Evolutionary conservation across 164 flowering plant species (phyloP).

Genomic region (Tetracentron sinense): DNA sequence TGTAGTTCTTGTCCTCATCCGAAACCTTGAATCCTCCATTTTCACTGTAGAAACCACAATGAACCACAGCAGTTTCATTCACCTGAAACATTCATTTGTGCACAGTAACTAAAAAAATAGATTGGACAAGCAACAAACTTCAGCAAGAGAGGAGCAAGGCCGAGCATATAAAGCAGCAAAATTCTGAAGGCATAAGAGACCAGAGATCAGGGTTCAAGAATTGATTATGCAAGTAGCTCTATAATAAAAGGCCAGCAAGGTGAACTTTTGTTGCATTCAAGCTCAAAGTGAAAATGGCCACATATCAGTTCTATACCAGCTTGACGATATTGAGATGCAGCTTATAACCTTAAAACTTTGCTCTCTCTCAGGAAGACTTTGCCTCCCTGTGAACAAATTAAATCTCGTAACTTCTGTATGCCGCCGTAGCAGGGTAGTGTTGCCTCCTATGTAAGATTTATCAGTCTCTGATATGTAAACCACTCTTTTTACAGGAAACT

Average conservation of each 20-base stretch:
- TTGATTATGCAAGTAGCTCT: neutral
- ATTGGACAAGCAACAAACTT: neutral
- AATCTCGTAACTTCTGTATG: constrained; percentile 42
- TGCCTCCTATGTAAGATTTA: constrained; percentile 24
- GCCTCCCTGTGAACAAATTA: constrained; percentile 82
- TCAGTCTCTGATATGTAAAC: constrained; percentile 50
- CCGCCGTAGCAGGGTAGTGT: constrained; percentile 24
- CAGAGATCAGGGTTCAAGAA: neutral
- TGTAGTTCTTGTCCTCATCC: constrained; percentile 61
- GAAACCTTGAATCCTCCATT: constrained; percentile 83
- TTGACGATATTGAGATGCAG: constrained; percentile 17
- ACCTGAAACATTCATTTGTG: constrained; percentile 45
- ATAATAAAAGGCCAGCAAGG: neutral
- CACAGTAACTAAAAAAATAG: constrained; percentile 16
- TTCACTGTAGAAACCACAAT: constrained; percentile 93
- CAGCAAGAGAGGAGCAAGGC: constrained; percentile 2
- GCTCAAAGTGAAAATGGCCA: neutral
- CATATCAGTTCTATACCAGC: neutral
- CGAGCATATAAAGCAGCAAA: constrained; percentile 5
- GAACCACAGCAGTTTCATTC: constrained; percentile 53
- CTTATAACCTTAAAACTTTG: constrained; percentile 64
- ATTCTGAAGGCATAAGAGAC: neutral
- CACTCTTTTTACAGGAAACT: constrained; percentile 41
- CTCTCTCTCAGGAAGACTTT: constrained; percentile 66
- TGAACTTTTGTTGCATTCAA: too few relatives aligned